Evolutionary conservation across 1,284 basidiomycete species (phyloP).

Genomic region (Heterobasidion annosum): DNA sequence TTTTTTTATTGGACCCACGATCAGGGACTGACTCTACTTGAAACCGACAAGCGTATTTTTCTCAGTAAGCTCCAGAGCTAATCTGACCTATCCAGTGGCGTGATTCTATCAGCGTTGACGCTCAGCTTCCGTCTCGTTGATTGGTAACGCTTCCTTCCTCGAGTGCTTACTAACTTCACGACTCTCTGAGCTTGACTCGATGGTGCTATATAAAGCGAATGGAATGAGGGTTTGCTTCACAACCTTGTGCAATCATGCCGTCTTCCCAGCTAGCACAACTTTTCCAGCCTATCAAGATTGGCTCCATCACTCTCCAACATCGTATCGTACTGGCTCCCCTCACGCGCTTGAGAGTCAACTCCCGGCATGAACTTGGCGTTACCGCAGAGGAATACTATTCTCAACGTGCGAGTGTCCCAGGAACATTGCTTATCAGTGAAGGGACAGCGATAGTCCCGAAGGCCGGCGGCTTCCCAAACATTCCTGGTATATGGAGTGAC

Average conservation of each 20-base stretch:
- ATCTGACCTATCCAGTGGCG: too few relatives aligned
- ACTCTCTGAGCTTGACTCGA: too few relatives aligned
- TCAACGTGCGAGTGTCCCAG: conserved; percentile 32
- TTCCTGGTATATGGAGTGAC: conserved; percentile 19
- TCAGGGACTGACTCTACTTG: too few relatives aligned
- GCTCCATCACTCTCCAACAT: conserved; percentile 28
- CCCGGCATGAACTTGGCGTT: conserved; percentile 17
- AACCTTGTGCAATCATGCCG: not conserved
- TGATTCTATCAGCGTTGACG: too few relatives aligned
- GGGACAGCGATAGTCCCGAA: conserved; percentile 30
- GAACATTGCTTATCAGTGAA: conserved; percentile 41
- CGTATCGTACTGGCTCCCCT: conserved; percentile 40
- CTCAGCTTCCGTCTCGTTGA: too few relatives aligned
- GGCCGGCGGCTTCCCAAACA: conserved; percentile 25
- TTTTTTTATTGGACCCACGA: too few relatives aligned
- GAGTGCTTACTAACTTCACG: too few relatives aligned
- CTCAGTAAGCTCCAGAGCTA: too few relatives aligned
- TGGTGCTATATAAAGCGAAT: too few relatives aligned
- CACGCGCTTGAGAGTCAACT: conserved; percentile 28
- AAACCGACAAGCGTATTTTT: too few relatives aligned
- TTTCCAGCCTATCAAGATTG: conserved; percentile 36
- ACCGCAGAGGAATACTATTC: conserved; percentile 34
- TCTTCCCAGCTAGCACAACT: conserved; percentile 15
- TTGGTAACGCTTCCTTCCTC: too few relatives aligned
- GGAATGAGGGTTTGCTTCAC: too few relatives aligned